Percentiles rank a stretch among this genome's conserved stretches.
These are phyloP conservation scores for Fusarium verrucosum DNA, from an alignment of 2,329 filamentous ascomycete genomes.

Conservation along the genomic window DNA sequence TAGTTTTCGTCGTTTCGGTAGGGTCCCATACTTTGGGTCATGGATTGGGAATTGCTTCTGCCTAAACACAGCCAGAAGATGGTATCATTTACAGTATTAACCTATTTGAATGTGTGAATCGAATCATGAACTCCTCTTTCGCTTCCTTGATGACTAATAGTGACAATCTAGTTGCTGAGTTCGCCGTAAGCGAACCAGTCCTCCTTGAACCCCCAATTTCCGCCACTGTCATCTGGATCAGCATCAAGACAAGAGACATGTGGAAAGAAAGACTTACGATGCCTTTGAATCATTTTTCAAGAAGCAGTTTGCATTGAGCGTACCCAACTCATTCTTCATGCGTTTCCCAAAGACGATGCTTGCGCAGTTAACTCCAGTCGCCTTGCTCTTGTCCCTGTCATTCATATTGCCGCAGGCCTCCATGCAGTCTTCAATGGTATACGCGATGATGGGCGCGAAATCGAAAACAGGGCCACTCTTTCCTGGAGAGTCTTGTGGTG, in stretches of 20 bases:
- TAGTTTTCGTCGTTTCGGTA: neutral
- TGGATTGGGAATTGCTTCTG: neutral
- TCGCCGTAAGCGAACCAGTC: slow-evolving; percentile 22
- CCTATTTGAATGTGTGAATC: neutral
- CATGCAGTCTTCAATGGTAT: slow-evolving; percentile 26
- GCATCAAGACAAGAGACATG: neutral
- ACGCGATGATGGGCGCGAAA: slow-evolving; percentile 3
- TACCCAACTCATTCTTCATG: neutral
- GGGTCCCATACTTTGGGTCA: neutral
- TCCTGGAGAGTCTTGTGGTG: neutral
- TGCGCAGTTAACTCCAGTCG: neutral
- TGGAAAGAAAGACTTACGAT: too few species aligned
- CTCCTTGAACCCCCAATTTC: slow-evolving; percentile 15
- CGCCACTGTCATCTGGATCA: neutral
- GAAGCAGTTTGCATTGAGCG: slow-evolving; percentile 20
- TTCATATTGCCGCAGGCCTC: slow-evolving; percentile 21
- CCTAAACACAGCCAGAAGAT: neutral
- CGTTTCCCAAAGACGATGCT: slow-evolving; percentile 22
- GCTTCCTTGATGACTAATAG: too few species aligned
- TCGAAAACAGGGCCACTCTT: slow-evolving; percentile 20
- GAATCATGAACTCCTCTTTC: neutral
- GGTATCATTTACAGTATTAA: slow-evolving; percentile 4
- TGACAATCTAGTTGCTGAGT: neutral
- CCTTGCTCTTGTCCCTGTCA: neutral
- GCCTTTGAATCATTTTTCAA: slow-evolving; percentile 3